These are phyloP conservation scores for Beta lomatogona DNA, from an alignment of 179 eudicot species.

Conservation along the genomic window DNA sequence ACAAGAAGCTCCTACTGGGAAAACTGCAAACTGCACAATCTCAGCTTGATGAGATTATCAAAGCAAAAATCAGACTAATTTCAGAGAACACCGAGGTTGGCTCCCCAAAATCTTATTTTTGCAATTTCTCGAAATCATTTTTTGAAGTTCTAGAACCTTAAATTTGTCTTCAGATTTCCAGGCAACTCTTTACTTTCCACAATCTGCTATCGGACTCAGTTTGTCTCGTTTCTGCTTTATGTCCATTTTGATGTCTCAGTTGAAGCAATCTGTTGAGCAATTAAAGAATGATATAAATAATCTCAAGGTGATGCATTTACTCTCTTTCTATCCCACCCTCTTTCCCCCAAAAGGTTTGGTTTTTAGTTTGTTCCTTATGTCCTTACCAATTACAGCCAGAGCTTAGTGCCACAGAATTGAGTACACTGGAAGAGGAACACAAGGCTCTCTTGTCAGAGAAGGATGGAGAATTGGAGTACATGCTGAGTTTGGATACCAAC, in stretches of 20 bases:
- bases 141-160: neutral
- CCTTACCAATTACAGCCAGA: conserved; percentile 53
- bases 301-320: conserved; percentile 43
- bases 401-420: conserved; percentile 49
- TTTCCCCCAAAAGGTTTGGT: neutral
- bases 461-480: conserved; percentile 63
- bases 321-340: neutral
- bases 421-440: conserved; percentile 64
- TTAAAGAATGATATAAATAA: conserved; percentile 44
- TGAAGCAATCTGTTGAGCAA: conserved; percentile 53
- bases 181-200: neutral
- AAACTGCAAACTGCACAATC: conserved; percentile 56
- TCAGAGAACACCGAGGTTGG: conserved; percentile 63
- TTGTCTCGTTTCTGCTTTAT: neutral
- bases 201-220: neutral
- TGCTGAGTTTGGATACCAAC: conserved; percentile 63
- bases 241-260: conserved; percentile 41
- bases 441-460: conserved; percentile 70
- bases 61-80: conserved; percentile 43
- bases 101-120: neutral
- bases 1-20: conserved; percentile 31
- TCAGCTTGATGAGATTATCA: conserved; percentile 50
- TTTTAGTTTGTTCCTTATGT: conserved; percentile 7
- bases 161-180: neutral
- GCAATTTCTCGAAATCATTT: neutral